phyloP scores from a whole-genome alignment of 805 yeast species.

The Ogataea pini region DNA sequence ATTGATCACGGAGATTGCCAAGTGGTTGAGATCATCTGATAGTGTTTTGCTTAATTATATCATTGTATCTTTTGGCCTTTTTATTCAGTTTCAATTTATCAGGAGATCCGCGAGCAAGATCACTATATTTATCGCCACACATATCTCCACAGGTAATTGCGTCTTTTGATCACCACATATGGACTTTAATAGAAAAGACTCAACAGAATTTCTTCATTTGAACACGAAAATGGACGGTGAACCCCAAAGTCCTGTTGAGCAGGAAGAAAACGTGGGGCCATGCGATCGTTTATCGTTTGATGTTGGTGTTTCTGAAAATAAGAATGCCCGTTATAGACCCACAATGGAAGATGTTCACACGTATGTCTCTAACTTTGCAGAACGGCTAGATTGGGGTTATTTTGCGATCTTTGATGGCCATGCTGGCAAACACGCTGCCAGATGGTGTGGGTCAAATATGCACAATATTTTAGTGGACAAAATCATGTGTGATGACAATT shows the following conservation, averaged over 20 bases:
- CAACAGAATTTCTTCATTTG: constrained; percentile 23
- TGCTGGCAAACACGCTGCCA: constrained; percentile 90
- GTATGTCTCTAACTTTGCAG: constrained; percentile 90
- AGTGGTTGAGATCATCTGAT: too few relatives aligned
- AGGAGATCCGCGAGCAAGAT: too few relatives aligned
- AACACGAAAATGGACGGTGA: constrained; percentile 2
- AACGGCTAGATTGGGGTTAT: constrained; percentile 87
- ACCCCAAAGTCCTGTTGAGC: constrained; percentile 3
- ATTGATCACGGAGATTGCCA: too few relatives aligned
- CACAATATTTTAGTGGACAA: constrained; percentile 68
- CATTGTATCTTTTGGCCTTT: too few relatives aligned
- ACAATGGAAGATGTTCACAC: constrained; percentile 98
- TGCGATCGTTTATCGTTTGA: constrained; percentile 64
- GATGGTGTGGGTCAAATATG: constrained; percentile 89
- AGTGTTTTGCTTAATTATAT: too few relatives aligned
- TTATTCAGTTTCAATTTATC: too few relatives aligned
- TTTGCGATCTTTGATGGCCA: constrained; percentile 97
- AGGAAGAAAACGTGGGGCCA: constrained; percentile 32
- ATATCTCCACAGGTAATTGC: too few relatives aligned
- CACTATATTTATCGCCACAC: too few relatives aligned
- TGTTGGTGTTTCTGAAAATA: constrained; percentile 92
- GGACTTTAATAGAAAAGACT: constrained; percentile 26
- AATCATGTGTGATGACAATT: constrained; percentile 46
- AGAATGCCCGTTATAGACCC: constrained; percentile 74
- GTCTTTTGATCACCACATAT: too few relatives aligned